Evolutionary conservation across 768 basidiomycete species (phyloP), one percentile per base, ranked within the genome.

Genomic region (Rhodosporidiobolus sp.): DNA sequence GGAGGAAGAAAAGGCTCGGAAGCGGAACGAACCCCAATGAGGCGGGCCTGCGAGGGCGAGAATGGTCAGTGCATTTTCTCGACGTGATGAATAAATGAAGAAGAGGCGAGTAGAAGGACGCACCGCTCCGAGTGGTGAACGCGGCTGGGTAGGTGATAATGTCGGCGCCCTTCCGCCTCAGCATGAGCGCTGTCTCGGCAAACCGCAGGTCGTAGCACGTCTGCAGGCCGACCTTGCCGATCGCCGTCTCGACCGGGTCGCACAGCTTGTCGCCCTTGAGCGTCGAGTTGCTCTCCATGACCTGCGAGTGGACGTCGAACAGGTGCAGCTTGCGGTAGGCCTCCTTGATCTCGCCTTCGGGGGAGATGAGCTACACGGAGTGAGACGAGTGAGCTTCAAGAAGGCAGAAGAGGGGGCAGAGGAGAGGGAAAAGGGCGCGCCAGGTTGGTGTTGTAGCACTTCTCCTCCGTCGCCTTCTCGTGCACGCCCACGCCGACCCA

Each of bases 151-250:
- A 79, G 22, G 68, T 66, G n/a, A 79, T 30, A 4, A 79, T 17
- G 11, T 78, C 45, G 0, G 76, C 76, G 2, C 77, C 76, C 20
- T 38, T 43, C 24, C 73, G 58, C 1, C 78, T 62, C 9, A 78
- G 57, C 19, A 56, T 45, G 26, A 77, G 68, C 3, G 71, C 61
- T 1, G 52, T 54, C 59, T 78, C 78, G 30, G 78, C 74, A 35
- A 79, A 79, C 19, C 77, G 72, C 16, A 78, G 30, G 61, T 79
- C 79, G 68, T 73, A 79, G 73, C 79, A 79, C 0, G 75, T 78
- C 19, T 75, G 53, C 9, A 77, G 61, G 2, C 79, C 79, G 53
- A 79, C 74, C 16, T 65, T 63, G 19, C 74, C 76, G 14, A 73
- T 26, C 2, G 74, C 65, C 8, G 76, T 77, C 28, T 35, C 6